phyloP scores from a whole-genome alignment of 352 stramenopile genomes.

The Globisporangium heterothallicum region DNA sequence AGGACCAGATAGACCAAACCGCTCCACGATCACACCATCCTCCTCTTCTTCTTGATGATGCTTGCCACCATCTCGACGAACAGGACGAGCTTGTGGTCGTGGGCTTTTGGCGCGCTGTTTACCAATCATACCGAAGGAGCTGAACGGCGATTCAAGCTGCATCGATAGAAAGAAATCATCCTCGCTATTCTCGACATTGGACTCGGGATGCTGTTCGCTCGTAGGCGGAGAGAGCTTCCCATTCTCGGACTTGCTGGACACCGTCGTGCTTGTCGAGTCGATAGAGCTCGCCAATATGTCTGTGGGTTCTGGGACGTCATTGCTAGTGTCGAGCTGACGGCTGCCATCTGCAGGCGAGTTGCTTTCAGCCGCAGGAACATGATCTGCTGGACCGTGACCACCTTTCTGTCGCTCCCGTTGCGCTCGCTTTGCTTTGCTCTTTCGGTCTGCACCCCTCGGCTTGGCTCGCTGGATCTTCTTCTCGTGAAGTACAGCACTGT shows the following conservation, averaged over 20 bases:
- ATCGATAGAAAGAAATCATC: constrained; percentile 11
- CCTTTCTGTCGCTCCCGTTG: too few species aligned
- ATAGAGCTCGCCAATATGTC: constrained; percentile 6
- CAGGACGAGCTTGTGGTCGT: background rate
- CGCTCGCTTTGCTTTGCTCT: constrained; percentile 1
- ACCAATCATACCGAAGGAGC: constrained; percentile 13
- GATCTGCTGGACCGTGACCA: background rate
- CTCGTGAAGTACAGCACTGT: too few species aligned
- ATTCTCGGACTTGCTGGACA: constrained; percentile 12
- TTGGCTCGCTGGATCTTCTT: too few species aligned
- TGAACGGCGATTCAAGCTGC: constrained; percentile 13
- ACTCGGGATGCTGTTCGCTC: background rate
- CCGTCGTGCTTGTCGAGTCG: constrained; percentile 13
- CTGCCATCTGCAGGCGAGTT: too few species aligned
- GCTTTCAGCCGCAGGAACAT: background rate
- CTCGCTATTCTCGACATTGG: background rate
- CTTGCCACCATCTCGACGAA: background rate
- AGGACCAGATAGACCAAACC: background rate
- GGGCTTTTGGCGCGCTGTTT: background rate
- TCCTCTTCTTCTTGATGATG: constrained; percentile 1
- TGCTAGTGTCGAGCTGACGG: too few species aligned
- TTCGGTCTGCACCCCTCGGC: too few species aligned
- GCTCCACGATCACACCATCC: constrained; percentile 7
- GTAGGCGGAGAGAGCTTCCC: constrained; percentile 3
- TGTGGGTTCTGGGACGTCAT: constrained; percentile 1